These are phyloP conservation scores for Arctium minus DNA, from an alignment of 129 eudicot genomes.

Conservation along the genomic window DNA sequence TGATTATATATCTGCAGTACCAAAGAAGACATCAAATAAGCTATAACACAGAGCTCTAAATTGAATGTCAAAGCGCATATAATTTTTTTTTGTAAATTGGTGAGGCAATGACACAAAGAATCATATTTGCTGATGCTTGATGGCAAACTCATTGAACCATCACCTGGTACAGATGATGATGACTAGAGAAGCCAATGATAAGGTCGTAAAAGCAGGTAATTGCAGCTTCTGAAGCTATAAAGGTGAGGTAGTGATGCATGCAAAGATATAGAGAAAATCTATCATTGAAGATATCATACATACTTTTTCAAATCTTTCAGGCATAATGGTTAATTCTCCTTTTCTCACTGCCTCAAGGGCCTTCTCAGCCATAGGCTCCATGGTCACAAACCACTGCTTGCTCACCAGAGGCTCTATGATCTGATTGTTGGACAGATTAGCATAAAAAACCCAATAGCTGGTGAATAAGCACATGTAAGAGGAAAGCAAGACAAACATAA, in stretches of 20 bases:
- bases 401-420: conserved; percentile 94
- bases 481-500: neutral
- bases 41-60: neutral
- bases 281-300: neutral
- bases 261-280: neutral
- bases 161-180: neutral
- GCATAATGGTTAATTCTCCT: conserved; percentile 82
- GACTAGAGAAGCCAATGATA: neutral
- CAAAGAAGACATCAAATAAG: conserved; percentile 19
- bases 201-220: neutral
- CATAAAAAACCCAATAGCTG: neutral
- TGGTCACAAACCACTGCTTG: conserved; percentile 95
- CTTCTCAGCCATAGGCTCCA: conserved; percentile 95
- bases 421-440: conserved; percentile 33
- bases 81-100: neutral
- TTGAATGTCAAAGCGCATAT: neutral
- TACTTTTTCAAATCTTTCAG: conserved; percentile 97
- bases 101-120: neutral
- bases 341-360: conserved; percentile 79
- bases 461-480: neutral
- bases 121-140: neutral
- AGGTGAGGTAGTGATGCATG: neutral
- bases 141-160: neutral
- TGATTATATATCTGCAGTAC: conserved; percentile 74
- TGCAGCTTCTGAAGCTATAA: neutral